Base-by-base conservation (phyloP, 306 rosid species). In the Trichosanthes cucumerina region DNA sequence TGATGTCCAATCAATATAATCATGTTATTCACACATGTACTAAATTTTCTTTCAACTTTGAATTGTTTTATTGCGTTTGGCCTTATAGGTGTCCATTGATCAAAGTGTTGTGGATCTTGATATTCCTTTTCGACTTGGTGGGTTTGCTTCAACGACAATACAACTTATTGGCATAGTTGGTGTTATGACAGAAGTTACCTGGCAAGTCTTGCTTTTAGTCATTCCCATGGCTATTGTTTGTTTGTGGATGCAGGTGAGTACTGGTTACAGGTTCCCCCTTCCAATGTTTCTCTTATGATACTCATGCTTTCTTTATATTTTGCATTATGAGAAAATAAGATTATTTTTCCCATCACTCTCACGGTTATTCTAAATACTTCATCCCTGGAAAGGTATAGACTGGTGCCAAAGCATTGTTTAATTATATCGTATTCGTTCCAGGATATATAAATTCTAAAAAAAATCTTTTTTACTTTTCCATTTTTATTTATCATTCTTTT, bases 81-180 rank as follows among this genome's bases (percentile, higher is more conserved):
- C 38, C n/a, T 80, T 54, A 24, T 89, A 89, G 98, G 98, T 93
- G 57, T 93, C 98, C 65, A 70, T 92, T 80, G 98, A 93, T 83
- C 98, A 90, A 92, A 93, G 98, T 86, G 97, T 93, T 15, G 97
- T 93, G 87, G 98, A 93, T 89, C 96, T 93, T 82, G 98, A 93
- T 82, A 93, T 93, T 83, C 98, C 98, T 78, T 93, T 93, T 79
- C 88, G 98, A 90, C 96, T 93, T 72, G 96, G 97, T 76, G 98
- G 97, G 76, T 93, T 92, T 80, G 97, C 98, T 82, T 86, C 98
- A 77, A 87, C 98, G 0, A 93, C 98, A 23, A 93, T 93, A 82
- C 98, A 93, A 79, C 93, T 93, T 75, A 86, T 92, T 52, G 98
- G 97, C 81, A 92, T 93, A 81, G 96, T 92, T 86, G 97, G 84